These are phyloP conservation scores for Pestalotiopsis sp. DNA, from an alignment of 2,329 filamentous ascomycete species.

Conservation along the genomic window DNA sequence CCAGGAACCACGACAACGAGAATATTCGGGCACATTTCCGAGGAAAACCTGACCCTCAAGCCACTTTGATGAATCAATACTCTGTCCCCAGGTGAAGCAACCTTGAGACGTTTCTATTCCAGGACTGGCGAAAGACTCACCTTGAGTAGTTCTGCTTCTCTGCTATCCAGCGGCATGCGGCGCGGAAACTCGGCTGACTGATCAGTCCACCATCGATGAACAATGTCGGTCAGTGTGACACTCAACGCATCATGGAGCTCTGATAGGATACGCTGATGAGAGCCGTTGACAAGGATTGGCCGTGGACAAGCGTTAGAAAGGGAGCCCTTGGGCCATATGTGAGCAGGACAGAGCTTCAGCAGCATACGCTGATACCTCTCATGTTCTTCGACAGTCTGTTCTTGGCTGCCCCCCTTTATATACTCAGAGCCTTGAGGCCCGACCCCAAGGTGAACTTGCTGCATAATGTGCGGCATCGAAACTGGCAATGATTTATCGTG, in stretches of 20 bases:
- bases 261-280: conserved; percentile 32
- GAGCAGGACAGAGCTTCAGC: conserved; percentile 8
- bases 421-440: not conserved
- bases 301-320: conserved; percentile 31
- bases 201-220: conserved; percentile 42
- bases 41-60: not conserved
- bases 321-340: conserved; percentile 30
- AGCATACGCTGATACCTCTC: not conserved
- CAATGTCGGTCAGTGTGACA: conserved; percentile 36
- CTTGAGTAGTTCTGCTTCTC: conserved; percentile 10
- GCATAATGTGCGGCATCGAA: not conserved
- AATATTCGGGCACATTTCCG: not conserved
- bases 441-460: not conserved
- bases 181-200: conserved; percentile 28
- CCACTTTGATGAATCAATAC: not conserved
- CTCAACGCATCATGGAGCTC: conserved; percentile 34
- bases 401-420: not conserved
- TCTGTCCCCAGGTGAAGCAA: conserved; percentile 23
- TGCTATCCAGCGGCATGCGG: conserved; percentile 35
- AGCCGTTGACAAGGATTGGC: conserved; percentile 34
- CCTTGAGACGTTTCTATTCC: conserved; percentile 35
- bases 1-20: not conserved
- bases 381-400: not conserved
- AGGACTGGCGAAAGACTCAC: not conserved
- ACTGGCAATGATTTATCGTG: not conserved